A percentile compares a stretch with the other conserved stretches of the same genome.
phyloP scores from a whole-genome alignment of 768 basidiomycete genomes.

The Termitomyces sp. region DNA sequence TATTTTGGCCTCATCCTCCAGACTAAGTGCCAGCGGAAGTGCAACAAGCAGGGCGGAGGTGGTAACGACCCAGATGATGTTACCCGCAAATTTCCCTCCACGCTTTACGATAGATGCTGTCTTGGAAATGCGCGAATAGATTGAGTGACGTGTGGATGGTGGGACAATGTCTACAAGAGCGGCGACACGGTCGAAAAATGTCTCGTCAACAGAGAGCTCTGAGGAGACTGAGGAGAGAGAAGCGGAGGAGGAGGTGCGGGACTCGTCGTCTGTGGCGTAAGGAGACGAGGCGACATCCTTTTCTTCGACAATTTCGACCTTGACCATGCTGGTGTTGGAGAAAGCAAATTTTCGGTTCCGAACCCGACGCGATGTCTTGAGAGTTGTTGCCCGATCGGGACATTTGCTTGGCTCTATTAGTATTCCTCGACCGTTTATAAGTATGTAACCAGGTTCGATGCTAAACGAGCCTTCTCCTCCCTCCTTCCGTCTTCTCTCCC shows the following conservation, averaged over 20 bases:
- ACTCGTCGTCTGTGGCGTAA: conserved; percentile 71
- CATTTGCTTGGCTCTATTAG: conserved; percentile 24
- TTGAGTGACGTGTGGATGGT: conserved; percentile 78
- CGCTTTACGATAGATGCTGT: conserved; percentile 63
- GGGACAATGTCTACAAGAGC: conserved; percentile 97
- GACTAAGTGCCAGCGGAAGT: conserved; percentile 83
- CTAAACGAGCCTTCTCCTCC: conserved; percentile 18
- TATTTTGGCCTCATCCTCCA: conserved; percentile 96
- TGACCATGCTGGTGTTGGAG: conserved; percentile 65
- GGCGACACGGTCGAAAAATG: conserved; percentile 78
- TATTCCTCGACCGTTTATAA: conserved; percentile 28
- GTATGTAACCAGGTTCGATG: conserved; percentile 25
- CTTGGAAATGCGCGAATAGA: conserved; percentile 55
- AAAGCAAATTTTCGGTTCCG: conserved; percentile 22
- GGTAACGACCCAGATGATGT: conserved; percentile 91
- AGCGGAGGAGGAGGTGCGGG: conserved; percentile 62
- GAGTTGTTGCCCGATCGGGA: conserved; percentile 15
- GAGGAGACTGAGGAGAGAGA: conserved; percentile 82
- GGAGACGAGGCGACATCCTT: conserved; percentile 68
- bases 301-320: conserved; percentile 84
- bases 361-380: conserved; percentile 12
- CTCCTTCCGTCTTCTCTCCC: conserved; percentile 14
- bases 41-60: conserved; percentile 93
- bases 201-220: conserved; percentile 69
- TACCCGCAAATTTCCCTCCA: conserved; percentile 71